Percentiles rank a stretch among this genome's conserved stretches.
These are phyloP conservation scores for Zymoseptoria ardabiliae DNA, from an alignment of 2,329 filamentous ascomycete species.

Conservation along the genomic window DNA sequence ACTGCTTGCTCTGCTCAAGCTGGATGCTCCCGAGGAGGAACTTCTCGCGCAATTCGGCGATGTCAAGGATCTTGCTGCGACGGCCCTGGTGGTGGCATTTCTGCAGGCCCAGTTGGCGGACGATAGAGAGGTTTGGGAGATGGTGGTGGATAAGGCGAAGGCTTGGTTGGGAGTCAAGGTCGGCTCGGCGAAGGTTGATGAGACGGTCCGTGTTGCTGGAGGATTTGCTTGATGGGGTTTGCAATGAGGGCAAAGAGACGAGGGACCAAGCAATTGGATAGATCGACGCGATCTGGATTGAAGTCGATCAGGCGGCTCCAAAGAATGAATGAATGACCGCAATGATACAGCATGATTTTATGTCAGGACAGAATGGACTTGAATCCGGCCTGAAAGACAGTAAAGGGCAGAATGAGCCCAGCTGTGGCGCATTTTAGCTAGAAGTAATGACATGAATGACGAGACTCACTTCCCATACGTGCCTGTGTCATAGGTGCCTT, in stretches of 20 bases:
- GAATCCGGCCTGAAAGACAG: not conserved
- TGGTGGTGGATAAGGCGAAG: constrained; percentile 55
- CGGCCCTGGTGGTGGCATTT: constrained; percentile 41
- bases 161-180: constrained; percentile 11
- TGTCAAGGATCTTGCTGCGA: constrained; percentile 24
- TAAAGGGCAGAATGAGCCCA: not conserved
- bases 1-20: constrained; percentile 20
- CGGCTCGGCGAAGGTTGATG: constrained; percentile 1
- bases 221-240: not conserved
- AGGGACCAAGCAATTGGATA: no score
- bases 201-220: not conserved
- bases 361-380: not conserved
- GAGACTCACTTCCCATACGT: not conserved
- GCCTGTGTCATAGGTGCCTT: not conserved
- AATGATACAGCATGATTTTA: not conserved
- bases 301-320: no score
- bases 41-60: constrained; percentile 4
- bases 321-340: not conserved
- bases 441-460: not conserved
- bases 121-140: constrained; percentile 54
- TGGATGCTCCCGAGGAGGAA: constrained; percentile 2
- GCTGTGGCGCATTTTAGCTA: not conserved
- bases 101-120: constrained; percentile 41
- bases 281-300: no score
- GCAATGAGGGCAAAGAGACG: not conserved